Evolutionary conservation across 139 green algal species (phyloP).

Genomic region (Volvox reticuliferus): DNA sequence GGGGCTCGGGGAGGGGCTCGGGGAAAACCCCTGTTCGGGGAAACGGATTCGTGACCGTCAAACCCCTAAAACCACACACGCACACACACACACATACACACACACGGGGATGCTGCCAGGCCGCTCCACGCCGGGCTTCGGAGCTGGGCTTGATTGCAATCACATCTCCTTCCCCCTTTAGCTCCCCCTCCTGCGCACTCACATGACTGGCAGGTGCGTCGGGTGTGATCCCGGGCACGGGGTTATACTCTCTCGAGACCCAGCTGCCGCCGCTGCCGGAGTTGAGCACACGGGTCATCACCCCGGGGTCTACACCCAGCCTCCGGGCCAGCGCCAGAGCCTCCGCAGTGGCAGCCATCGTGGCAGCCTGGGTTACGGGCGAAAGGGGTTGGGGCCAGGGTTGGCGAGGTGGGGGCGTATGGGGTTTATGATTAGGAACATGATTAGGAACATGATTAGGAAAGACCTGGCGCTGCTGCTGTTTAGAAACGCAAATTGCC

Average conservation of each 20-base stretch:
- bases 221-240: slow-evolving; percentile 48
- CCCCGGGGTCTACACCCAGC: slow-evolving; percentile 71
- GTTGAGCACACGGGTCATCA: slow-evolving; percentile 77
- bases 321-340: slow-evolving; percentile 72
- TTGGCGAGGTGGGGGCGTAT: not conserved
- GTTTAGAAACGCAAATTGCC: too few relatives aligned
- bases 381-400: not conserved
- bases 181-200: not conserved
- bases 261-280: slow-evolving; percentile 75
- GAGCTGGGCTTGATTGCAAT: too few relatives aligned
- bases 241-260: slow-evolving; percentile 71
- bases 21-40: not conserved
- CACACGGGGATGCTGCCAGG: too few relatives aligned
- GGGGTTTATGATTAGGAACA: too few relatives aligned
- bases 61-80: too few relatives aligned
- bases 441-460: too few relatives aligned
- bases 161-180: too few relatives aligned
- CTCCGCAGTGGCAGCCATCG: slow-evolving; percentile 80
- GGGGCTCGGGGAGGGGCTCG: not conserved
- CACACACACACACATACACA: too few relatives aligned
- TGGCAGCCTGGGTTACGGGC: not conserved
- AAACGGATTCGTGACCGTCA: too few relatives aligned
- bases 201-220: slow-evolving; percentile 33
- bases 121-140: too few relatives aligned
- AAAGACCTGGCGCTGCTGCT: too few relatives aligned